These are phyloP conservation scores for Juncus effusus DNA, from an alignment of 176 grass and related monocot genomes.

Conservation along the genomic window DNA sequence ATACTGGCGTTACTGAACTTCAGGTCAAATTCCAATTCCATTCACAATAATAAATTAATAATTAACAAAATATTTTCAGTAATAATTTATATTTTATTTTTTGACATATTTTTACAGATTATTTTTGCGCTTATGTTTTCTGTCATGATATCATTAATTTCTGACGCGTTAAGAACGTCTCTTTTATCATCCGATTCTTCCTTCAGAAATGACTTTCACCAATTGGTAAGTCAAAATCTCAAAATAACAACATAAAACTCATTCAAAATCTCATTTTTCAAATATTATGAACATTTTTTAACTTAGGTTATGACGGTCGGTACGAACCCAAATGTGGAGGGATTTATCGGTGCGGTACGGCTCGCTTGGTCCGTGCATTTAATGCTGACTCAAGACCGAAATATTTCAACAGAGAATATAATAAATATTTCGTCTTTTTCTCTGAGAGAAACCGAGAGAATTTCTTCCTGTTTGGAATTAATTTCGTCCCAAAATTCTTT, in stretches of 20 bases:
- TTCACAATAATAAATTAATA: constrained; percentile 4
- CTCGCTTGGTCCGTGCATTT: constrained; percentile 86
- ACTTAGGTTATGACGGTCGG: constrained; percentile 60
- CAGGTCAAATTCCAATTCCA: constrained; percentile 50
- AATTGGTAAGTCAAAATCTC: constrained; percentile 50
- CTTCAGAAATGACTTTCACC: constrained; percentile 84
- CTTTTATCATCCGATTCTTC: constrained; percentile 58
- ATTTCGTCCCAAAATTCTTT: constrained; percentile 76
- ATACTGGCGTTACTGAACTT: constrained; percentile 49
- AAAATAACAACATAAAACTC: constrained; percentile 15
- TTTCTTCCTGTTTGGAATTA: constrained; percentile 65
- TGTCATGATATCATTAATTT: constrained; percentile 71
- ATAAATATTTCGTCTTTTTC: constrained; percentile 25
- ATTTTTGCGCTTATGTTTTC: constrained; percentile 63
- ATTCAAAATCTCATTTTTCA: constrained; percentile 10
- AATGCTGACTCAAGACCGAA: constrained; percentile 79
- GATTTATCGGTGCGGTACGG: constrained; percentile 66
- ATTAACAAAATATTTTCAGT: constrained; percentile 29
- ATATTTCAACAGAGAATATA: too few relatives aligned
- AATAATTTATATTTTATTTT: constrained; percentile 18
- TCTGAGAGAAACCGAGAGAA: constrained; percentile 42
- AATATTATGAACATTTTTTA: constrained; percentile 19
- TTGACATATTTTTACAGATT: constrained; percentile 49
- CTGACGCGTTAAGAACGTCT: constrained; percentile 67
- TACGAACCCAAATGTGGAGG: constrained; percentile 57